Evolutionary conservation across 176 grass and related monocot species (phyloP), one percentile per base, ranked within the genome.

Genomic region (Oryza longistaminata): DNA sequence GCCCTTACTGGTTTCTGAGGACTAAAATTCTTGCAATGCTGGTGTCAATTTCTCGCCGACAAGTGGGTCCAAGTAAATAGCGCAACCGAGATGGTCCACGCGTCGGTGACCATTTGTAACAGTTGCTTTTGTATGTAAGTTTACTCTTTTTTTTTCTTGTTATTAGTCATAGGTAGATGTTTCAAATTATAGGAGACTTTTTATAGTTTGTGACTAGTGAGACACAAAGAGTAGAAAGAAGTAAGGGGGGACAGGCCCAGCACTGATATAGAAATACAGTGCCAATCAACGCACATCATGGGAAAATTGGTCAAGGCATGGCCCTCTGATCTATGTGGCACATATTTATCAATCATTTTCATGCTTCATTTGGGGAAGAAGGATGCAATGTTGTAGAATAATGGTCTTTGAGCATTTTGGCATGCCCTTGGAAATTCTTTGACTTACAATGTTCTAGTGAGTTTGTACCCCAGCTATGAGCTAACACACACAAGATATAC

Each of bases 251-350:
- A 70, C 64, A 76, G 27, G 13, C 40, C 61, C 68, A 81, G 34
- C 64, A 69, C 46, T 2, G 60, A 40, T 76, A 24, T 49, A 35
- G 72, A 70, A 82, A 71, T 27, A 49, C 26, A 37, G 65, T 77
- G 22, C 74, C 87, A 79, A 79, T 73, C 55, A 78, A 67, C 33
- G 35, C 14, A 73, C 67, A 79, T 79, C 81, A 83, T 73, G 81
- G 74, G 70, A 3, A 45, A 48, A 55, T n/a, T 55, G 68, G 78
- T 79, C 87, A 79, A 78, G 55, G n/a, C 74, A 66, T 58, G 74
- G 68, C 52, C 35, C 64, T 77, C 24, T 15, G 4, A 25, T 85
- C 73, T 29, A 29, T 7, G 26, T 70, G 65, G 34, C 50, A 58
- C 46, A 52, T 72, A 17, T 66, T 58, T 21, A 22, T 68, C 68